Base-by-base conservation (phyloP, 805 yeast species). In the Wickerhamomyces mucosus region DNA sequence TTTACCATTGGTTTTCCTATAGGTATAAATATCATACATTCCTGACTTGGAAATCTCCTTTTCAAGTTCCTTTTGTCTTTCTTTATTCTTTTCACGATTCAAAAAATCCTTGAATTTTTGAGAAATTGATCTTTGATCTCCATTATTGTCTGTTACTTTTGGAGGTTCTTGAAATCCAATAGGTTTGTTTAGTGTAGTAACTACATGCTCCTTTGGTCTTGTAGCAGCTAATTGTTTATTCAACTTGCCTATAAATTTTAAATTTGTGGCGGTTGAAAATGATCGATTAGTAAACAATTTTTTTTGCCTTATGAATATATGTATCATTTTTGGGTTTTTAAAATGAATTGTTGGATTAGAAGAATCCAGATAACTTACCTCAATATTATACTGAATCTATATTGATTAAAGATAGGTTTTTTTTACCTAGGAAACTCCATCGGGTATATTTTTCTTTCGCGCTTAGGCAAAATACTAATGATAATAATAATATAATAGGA, bases 1-100 rank as follows among this genome's bases (percentile, higher is more conserved):
- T 56, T 86, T 85, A 16, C 97, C 98, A 23, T 75, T 70, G 3
- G 89, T 82, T 43, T 78, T 78, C 29, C 78, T 63, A 48, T 73
- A 78, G 3, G 70, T 65, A 45, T 72, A 71, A 48, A 77, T 63
- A 37, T 77, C 79, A 40, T 72, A 69, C 66, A 75, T 67, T n/a
- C 81, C 77, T 18, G 83, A 75, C 41, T 69, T 72, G 17, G 78
- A 69, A 41, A 78, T 65, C 55, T 80, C 85, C 28, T 62, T 61
- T 43, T 76, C 78, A 39, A 80, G 54, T 37, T 68, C 72, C 32
- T 61, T 64, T 18, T 75, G 61, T 31, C 78, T 58, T 31, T 54
- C 47, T 21, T 57, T 51, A 33, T 72, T 64, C 49, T 67, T 67
- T 7, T 66, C 67, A 19, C 64, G 58, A 38, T 74, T 66, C 39